Base-by-base conservation (phyloP, 371 early-diverging fungal species). In the Umbelopsis sp. region DNA sequence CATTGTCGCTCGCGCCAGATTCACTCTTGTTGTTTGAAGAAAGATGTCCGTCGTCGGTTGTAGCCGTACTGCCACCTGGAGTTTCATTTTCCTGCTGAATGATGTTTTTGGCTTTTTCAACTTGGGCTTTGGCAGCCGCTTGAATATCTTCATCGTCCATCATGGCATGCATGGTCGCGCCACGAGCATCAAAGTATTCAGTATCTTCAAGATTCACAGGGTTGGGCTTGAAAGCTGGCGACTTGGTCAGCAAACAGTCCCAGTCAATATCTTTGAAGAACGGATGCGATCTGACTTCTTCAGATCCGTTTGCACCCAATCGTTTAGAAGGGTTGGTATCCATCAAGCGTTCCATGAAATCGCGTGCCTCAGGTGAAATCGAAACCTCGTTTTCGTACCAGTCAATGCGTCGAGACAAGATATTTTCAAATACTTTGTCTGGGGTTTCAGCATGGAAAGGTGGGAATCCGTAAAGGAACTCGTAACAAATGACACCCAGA, bases 101-200 rank as follows among this genome's bases (percentile, higher is more conserved):
- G 29, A 83, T 80, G 3, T 79, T 79, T 25, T 77, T 70, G 20
- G 78, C 83, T 12, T 70, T 70, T 8, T 76, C 75, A 18, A 83
- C 79, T 37, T 78, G 73, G 20, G 71, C 70, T 38, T 74, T 70
- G 7, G 70, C 72, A 9, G 70, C 37, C 14, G 69, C 65, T 48
- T 76, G 71, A 14, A 76, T 12, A 3, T 69, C 71, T 35, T 75
- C 76, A 32, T 73, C 80, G 16, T 81, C 76, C 22, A 66, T 50
- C n/a, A 66, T 50, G 16, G 45, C 32, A 18, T 80, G 76, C 82
- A 87, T 84, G 11, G 79, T 81, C 1, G 91, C 91, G 2, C 97
- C 97, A 18, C 98, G 84, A 12, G 85, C 70, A 74, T 98, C 98
- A 88, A 98, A 98, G 76, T 97, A 97, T 24, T 92, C 93, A 0